Evolutionary conservation across 2,329 filamentous ascomycete species (phyloP).

Genomic region (Ceratocystis destructans): DNA sequence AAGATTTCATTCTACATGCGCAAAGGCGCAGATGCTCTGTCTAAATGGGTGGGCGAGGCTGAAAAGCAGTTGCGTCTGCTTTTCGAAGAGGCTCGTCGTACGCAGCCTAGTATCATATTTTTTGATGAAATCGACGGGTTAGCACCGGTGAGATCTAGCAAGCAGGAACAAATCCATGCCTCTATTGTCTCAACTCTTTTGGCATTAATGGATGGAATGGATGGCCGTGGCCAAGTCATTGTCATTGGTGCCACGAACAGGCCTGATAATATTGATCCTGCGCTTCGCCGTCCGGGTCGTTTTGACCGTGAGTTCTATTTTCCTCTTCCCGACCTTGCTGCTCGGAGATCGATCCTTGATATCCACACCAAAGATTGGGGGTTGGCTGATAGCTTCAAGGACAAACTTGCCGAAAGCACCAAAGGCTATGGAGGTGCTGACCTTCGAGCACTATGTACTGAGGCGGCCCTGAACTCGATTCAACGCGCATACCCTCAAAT

Average conservation of each 20-base stretch:
- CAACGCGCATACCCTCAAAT: constrained; percentile 95
- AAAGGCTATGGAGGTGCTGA: constrained; percentile 97
- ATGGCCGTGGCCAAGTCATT: constrained; percentile 93
- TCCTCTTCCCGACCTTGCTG: constrained; percentile 69
- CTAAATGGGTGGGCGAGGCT: constrained; percentile 98
- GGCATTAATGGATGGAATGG: constrained; percentile 95
- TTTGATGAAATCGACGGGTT: constrained; percentile 91
- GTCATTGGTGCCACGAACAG: constrained; percentile 98
- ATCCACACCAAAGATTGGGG: constrained; percentile 96
- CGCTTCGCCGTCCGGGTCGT: constrained; percentile 80
- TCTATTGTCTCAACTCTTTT: constrained; percentile 93
- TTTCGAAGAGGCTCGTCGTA: constrained; percentile 91
- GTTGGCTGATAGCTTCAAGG: constrained; percentile 64
- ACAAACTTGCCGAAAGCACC: constrained; percentile 69
- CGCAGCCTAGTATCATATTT: constrained; percentile 97
- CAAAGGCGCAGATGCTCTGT: constrained; percentile 91
- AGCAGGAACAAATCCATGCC: constrained; percentile 96
- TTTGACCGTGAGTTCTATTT: constrained; percentile 99
- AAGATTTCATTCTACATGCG: constrained; percentile 99
- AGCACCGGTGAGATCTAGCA: constrained; percentile 89
- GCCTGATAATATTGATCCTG: constrained; percentile 90
- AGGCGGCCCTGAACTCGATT: constrained; percentile 89
- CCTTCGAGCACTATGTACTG: constrained; percentile 82
- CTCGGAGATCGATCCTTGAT: constrained; percentile 72
- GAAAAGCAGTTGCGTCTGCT: constrained; percentile 86